A percentile compares a stretch with the other conserved stretches of the same genome.
Evolutionary conservation across 225 moss, liverwort and hornwort genomes (phyloP).

Genomic region (Thuidium tamariscinum): DNA sequence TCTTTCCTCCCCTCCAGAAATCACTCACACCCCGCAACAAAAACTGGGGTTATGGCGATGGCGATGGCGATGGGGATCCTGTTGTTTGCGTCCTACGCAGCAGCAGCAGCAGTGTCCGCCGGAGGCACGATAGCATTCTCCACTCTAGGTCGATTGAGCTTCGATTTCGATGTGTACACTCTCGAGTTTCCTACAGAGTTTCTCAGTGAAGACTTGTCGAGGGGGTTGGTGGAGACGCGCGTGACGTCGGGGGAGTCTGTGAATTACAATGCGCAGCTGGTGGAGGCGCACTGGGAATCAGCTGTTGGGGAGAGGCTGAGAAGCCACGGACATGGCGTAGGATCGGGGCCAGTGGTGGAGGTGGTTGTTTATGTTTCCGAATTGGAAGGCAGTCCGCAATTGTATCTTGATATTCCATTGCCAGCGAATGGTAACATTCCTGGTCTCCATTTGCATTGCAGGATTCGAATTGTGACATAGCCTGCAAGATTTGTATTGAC

Average conservation of each 20-base stretch:
- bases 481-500: neutral
- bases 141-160: conserved; percentile 14
- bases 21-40: neutral
- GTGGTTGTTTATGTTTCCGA: conserved; percentile 65
- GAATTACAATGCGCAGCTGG: conserved; percentile 75
- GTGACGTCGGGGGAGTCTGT: conserved; percentile 67
- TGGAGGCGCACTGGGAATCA: conserved; percentile 19
- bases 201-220: neutral
- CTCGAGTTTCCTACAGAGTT: conserved; percentile 5
- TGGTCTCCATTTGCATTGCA: neutral
- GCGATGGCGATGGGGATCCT: neutral
- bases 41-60: neutral
- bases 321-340: neutral
- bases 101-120: neutral
- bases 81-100: neutral
- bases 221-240: conserved; percentile 19
- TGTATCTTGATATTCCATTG: conserved; percentile 43
- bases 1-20: neutral
- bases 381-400: conserved; percentile 55
- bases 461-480: neutral
- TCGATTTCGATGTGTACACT: conserved; percentile 47
- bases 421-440: neutral
- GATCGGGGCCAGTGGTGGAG: neutral
- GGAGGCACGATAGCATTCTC: conserved; percentile 15
- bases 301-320: conserved; percentile 20